Evolutionary conservation across 371 early-diverging fungal genomes (phyloP), one percentile per base, ranked within the genome.

Genomic region (Mucor circinelloides): DNA sequence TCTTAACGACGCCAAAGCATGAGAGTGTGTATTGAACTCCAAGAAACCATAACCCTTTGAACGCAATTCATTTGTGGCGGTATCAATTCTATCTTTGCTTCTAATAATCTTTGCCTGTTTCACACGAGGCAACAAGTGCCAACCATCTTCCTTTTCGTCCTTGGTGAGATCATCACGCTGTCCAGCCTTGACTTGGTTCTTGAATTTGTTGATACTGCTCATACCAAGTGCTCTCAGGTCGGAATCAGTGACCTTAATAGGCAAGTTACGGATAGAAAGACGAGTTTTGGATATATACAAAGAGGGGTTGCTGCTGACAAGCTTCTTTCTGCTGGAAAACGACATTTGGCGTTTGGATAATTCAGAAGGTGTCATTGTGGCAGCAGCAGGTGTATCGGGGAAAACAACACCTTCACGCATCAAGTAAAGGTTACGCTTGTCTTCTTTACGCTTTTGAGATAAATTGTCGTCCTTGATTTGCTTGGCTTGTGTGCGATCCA

Each of bases 21-120:
- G 96, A 0, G 93, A 85, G 70, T 97, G 97, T 19, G 85, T 79
- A 3, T 75, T 81, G 71, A 91, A 96, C 78, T 98, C 97, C 76
- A 97, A 81, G 84, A 98, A 98, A 31, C 93, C 97, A 66, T 90
- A 96, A 56, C 98, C 97, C 77, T 92, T 93, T 66, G 93, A 93
- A 46, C 90, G 85, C 6, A 84, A 73, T 68, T 88, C 74, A 28
- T 87, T 81, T 1, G 92, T 91, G 3, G 69, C 71, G 6, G 85
- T 70, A 72, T 97, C 97, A 21, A 93, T 81, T 57, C 93, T 85
- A 62, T 92, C 93, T 66, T 88, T 89, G 70, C 86, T 87, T 58
- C 91, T 84, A 27, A 96, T 82, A 58, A 98, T 83, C 84, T 97
- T 97, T 62, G 93, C 93, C 83, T 94, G 94, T 64, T 79, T 86